Conservation (phyloP, 2,329 filamentous ascomycete genomes). For the Epichloe typhina region DNA sequence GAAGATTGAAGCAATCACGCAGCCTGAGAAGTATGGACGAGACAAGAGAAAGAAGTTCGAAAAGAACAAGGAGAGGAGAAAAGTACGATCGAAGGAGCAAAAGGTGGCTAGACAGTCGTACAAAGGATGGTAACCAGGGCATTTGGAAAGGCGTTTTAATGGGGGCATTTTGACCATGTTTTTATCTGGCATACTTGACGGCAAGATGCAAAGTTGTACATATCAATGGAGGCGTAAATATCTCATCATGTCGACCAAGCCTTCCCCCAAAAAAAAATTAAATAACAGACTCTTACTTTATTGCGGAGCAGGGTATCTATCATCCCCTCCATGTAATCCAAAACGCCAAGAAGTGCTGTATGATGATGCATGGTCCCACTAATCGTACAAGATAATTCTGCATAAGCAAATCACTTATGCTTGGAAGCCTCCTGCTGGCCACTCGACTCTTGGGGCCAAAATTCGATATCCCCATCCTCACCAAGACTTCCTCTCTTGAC, state of each 20-base stretch:
- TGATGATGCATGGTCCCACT: background rate
- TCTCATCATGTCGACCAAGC: background rate
- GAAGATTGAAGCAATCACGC: slow-evolving; percentile 72
- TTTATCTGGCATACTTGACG: background rate
- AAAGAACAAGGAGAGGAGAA: slow-evolving; percentile 70
- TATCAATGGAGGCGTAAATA: background rate
- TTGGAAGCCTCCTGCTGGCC: background rate
- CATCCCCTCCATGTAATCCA: background rate
- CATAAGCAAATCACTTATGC: background rate
- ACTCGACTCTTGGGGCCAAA: slow-evolving; percentile 61
- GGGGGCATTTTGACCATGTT: background rate
- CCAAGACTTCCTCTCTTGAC: slow-evolving; percentile 60
- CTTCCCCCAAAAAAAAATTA: background rate
- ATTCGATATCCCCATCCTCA: slow-evolving; percentile 77
- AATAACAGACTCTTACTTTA: background rate
- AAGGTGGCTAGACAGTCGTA: slow-evolving; percentile 60
- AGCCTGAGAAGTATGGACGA: slow-evolving; percentile 64
- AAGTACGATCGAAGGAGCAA: slow-evolving; percentile 62
- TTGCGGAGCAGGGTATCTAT: background rate
- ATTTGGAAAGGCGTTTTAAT: slow-evolving; percentile 16
- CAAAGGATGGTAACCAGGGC: slow-evolving; percentile 29
- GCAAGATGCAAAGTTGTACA: background rate
- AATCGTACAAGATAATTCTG: background rate
- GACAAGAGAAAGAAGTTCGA: slow-evolving; percentile 77
- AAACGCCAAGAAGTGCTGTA: background rate